These are phyloP conservation scores for Ogataea siamensis DNA, from an alignment of 805 yeast species.

Conservation along the genomic window DNA sequence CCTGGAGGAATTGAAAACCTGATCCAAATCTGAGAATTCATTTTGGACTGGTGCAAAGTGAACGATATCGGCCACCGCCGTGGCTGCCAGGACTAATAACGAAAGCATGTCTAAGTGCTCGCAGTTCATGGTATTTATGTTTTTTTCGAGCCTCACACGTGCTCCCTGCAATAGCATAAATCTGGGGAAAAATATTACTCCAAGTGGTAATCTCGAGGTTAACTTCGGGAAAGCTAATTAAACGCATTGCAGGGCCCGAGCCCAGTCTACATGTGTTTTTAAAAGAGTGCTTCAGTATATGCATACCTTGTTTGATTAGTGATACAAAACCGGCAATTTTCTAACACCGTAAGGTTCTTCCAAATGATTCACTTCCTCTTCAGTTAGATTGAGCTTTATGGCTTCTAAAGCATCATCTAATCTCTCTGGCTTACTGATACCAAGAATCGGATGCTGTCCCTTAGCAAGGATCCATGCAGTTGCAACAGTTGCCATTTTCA, in stretches of 20 bases:
- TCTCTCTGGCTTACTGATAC: slow-evolving; percentile 45
- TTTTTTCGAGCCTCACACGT: too few relatives aligned
- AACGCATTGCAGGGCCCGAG: too few relatives aligned
- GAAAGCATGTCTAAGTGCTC: neutral
- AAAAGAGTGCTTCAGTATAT: too few relatives aligned
- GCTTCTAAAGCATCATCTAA: slow-evolving; percentile 51
- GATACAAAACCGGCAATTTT: slow-evolving; percentile 2
- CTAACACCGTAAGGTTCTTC: slow-evolving; percentile 36
- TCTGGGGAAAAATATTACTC: too few relatives aligned
- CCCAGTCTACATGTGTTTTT: too few relatives aligned
- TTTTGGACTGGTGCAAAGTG: slow-evolving; percentile 19
- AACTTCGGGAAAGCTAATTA: too few relatives aligned
- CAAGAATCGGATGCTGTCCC: slow-evolving; percentile 54
- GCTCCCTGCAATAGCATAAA: too few relatives aligned
- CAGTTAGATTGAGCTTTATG: slow-evolving; percentile 38
- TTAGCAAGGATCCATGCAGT: slow-evolving; percentile 54
- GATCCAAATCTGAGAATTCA: slow-evolving; percentile 22
- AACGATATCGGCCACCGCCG: slow-evolving; percentile 6
- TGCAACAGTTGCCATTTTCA: slow-evolving; percentile 55
- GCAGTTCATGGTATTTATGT: too few relatives aligned
- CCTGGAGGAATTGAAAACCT: slow-evolving; percentile 23
- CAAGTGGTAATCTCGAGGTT: too few relatives aligned
- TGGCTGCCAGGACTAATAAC: neutral
- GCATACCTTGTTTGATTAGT: too few relatives aligned
- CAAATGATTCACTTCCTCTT: slow-evolving; percentile 36